These are phyloP conservation scores for Teunomyces panamensis DNA, from an alignment of 805 yeast species.

Conservation along the genomic window DNA sequence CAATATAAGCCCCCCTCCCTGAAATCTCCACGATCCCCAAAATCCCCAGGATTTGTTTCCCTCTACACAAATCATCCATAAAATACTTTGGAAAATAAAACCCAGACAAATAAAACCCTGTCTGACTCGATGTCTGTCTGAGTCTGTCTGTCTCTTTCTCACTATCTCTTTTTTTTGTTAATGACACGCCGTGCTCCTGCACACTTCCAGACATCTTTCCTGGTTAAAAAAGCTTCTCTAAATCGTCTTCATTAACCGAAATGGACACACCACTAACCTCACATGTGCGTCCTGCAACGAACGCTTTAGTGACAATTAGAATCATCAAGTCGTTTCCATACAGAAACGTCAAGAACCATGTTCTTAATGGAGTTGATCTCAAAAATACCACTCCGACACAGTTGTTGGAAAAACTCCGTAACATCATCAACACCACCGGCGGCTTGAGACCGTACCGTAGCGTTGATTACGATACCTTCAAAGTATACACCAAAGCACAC, in stretches of 20 bases:
- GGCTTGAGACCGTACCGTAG: conserved; percentile 79
- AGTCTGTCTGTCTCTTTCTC: too few species aligned
- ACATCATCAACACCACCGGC: conserved; percentile 54
- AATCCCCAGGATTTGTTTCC: too few species aligned
- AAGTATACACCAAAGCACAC: conserved; percentile 92
- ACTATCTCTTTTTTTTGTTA: too few species aligned
- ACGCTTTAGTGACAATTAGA: conserved; percentile 79
- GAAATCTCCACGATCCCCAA: too few species aligned
- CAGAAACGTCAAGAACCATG: conserved; percentile 77
- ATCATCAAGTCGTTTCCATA: conserved; percentile 89
- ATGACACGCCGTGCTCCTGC: neutral
- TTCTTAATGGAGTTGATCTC: conserved; percentile 69
- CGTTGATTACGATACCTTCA: conserved; percentile 69
- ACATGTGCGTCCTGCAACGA: conserved; percentile 66
- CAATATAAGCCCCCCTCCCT: too few species aligned
- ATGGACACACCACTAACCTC: conserved; percentile 77
- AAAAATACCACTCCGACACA: conserved; percentile 62
- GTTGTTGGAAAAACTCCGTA: conserved; percentile 51
- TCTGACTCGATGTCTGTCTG: too few species aligned
- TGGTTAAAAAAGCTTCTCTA: neutral
- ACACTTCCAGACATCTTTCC: neutral
- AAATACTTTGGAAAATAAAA: too few species aligned
- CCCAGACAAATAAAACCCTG: too few species aligned
- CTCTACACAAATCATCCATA: too few species aligned
- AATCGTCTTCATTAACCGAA: conserved; percentile 11